Base-by-base conservation (phyloP, 345 rosid genomes). In the Moricandia moricandioides region DNA sequence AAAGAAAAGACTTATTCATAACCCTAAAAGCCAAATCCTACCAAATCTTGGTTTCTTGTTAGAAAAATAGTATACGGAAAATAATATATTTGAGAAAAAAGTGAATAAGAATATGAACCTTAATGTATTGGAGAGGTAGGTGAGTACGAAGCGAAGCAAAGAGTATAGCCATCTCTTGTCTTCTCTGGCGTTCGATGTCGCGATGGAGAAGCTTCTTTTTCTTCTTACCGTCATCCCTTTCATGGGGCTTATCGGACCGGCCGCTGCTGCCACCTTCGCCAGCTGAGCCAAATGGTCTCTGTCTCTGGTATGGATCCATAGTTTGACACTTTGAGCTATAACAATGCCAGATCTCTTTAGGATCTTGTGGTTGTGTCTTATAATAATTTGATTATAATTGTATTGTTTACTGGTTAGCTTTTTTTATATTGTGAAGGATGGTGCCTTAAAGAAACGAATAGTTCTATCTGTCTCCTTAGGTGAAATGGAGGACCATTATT, bases 141-240 rank as follows among this genome's bases (percentile, higher is more conserved):
- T 75, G 80, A 80, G 45, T 61, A 37, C 83, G 80, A 65, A 80
- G 83, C 37, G 83, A 67, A 62, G 83, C 77, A 45, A 75, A 70
- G 49, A 80, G 83, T 52, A 77, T 34, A 40, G 83, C 80, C 80
- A 75, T 76, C 71, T 80, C 83, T 75, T 80, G 83, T 59, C 83
- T 75, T 75, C 83, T 75, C 77, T 75, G 83, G 34, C 83, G 77
- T 71, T 80, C 83, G 70, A 76, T 61, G 52, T 80, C 83, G 21
- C 83, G 76, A 60, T 80, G 83, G 21, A 80, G 72, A 45, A 75
- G 76, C 71, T 74, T 80, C 70, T 80, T 80, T 62, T 74, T 70
- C 75, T 58, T 70, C 74, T 58, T 75, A 11, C 6, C 71, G 26
- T 76, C 76, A 51, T 40, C 83, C 47, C 2, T 26, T 49, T 59